Evolutionary conservation across 768 basidiomycete species (phyloP).

Genomic region (Hygrophoropsis aurantiaca): DNA sequence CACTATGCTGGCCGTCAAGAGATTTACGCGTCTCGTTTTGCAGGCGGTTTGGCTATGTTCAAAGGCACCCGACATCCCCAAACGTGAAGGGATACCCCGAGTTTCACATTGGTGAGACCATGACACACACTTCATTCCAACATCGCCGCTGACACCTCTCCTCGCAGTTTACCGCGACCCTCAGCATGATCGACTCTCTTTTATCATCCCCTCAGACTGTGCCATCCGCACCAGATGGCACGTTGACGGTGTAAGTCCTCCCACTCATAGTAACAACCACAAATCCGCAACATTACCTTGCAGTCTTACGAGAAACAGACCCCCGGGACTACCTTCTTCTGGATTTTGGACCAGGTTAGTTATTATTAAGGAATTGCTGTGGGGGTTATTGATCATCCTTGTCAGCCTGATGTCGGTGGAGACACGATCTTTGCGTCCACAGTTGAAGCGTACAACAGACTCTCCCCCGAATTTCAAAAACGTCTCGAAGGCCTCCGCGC

Average conservation of each 20-base stretch:
- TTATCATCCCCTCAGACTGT: slow-evolving; percentile 43
- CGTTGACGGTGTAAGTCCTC: slow-evolving; percentile 47
- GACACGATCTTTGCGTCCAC: slow-evolving; percentile 59
- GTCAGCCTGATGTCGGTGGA: slow-evolving; percentile 35
- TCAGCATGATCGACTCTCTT: slow-evolving; percentile 40
- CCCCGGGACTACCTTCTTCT: slow-evolving; percentile 57
- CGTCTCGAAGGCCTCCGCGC: slow-evolving; percentile 59
- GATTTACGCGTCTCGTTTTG: not conserved
- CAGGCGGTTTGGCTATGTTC: slow-evolving; percentile 49
- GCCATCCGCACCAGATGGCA: slow-evolving; percentile 47
- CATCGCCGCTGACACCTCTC: not conserved
- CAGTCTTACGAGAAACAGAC: slow-evolving; percentile 57
- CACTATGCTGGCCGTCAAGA: not conserved
- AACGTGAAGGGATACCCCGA: slow-evolving; percentile 57
- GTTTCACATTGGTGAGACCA: slow-evolving; percentile 48
- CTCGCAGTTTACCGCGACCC: slow-evolving; percentile 51
- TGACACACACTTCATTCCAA: no score
- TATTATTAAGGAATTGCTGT: no score
- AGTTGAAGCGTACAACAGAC: slow-evolving; percentile 58
- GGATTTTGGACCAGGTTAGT: slow-evolving; percentile 47
- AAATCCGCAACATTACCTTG: not conserved
- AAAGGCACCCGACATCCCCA: slow-evolving; percentile 46
- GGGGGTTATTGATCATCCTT: not conserved
- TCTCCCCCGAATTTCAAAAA: slow-evolving; percentile 57
- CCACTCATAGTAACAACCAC: no score